Evolutionary conservation across 2,329 filamentous ascomycete genomes (phyloP).

Genomic region (Aspergillus ustus): DNA sequence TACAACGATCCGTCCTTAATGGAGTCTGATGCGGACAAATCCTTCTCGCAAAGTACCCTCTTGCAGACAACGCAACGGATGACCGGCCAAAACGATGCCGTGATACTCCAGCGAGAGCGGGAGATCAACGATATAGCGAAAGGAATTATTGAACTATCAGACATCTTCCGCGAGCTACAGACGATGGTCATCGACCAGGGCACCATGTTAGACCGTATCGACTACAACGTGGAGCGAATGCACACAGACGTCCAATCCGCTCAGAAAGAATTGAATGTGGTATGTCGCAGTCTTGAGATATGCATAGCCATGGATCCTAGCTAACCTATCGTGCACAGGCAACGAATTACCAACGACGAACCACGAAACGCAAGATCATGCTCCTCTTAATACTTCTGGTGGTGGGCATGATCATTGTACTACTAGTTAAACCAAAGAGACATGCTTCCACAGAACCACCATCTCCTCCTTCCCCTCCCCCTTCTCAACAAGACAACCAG

Average conservation of each 20-base stretch:
- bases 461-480: constrained; percentile 23
- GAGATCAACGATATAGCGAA: constrained; percentile 98
- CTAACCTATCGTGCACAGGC: constrained; percentile 49
- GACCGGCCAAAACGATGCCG: constrained; percentile 71
- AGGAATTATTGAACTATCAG: constrained; percentile 94
- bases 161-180: constrained; percentile 95
- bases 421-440: constrained; percentile 77
- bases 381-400: constrained; percentile 84
- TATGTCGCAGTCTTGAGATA: constrained; percentile 33
- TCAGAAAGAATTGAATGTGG: constrained; percentile 87
- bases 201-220: constrained; percentile 89
- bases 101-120: constrained; percentile 87
- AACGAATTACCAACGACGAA: constrained; percentile 84
- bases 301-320: background rate
- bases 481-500: constrained; percentile 30
- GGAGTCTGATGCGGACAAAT: constrained; percentile 92
- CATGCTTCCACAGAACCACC: constrained; percentile 26
- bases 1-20: constrained; percentile 86
- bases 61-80: constrained; percentile 71
- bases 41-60: constrained; percentile 86
- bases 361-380: constrained; percentile 90
- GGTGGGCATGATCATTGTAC: constrained; percentile 81
- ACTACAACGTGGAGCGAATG: constrained; percentile 98
- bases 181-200: constrained; percentile 93
- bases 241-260: constrained; percentile 89